Evolutionary conservation across 331 rosid genomes (phyloP), one percentile per base, ranked within the genome.

Genomic region (Malus hybrid): DNA sequence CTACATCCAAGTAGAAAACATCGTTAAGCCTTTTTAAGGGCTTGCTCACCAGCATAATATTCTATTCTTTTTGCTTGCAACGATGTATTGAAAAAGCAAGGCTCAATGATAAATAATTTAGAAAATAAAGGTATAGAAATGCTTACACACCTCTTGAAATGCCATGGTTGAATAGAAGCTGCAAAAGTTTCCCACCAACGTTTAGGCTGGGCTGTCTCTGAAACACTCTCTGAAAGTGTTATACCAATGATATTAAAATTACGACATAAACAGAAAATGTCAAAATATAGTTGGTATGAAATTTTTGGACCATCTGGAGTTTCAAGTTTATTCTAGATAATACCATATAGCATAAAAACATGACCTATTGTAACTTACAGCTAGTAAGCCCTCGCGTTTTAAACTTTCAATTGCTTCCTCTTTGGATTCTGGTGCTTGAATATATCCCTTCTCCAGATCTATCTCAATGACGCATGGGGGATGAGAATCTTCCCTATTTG

Each of bases 141-240:
- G 10, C 22, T 26, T 32, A 63, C 26, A 66, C 81, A 91, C 98
- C 96, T 87, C 85, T 86, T 32, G 90, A 82, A 78, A 80, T 80
- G 80, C 80, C 82, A 73, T 82, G 77, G 79, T 81, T 85, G 80
- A 77, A 77, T 9, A 88, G 78, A 79, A 73, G 86, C 72, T 88
- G 91, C 84, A 84, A 72, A 48, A 85, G 87, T 83, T 83, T 89
- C 44, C 81, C 89, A 30, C 92, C 88, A 34, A 66, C 44, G 66
- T 86, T 84, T 67, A 85, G 84, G 82, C 93, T 91, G 32, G 93
- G 77, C 72, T 89, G 97, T 82, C 96, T 87, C 85, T 85, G 84
- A 79, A 87, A 79, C 56, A 87, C 86, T 75, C 75, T 91, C 88
- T 91, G 96, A 82, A 85, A 70, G 79, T 84, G 75, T 88, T 77